Conservation (phyloP, 2,329 filamentous ascomycete species). For the Scedosporium apiospermum region DNA sequence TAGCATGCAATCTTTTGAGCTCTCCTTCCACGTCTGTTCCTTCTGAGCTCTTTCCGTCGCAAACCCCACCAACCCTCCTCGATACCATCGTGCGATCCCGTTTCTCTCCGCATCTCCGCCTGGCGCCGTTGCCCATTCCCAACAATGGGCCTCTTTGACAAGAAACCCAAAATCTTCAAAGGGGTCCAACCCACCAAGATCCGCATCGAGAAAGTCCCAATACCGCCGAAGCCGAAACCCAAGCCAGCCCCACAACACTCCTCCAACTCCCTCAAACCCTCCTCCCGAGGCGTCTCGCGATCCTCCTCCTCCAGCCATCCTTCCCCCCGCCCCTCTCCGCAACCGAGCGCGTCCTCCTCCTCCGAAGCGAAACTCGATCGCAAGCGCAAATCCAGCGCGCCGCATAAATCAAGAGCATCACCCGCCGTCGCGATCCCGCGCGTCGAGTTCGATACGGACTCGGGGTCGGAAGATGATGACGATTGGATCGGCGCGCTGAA, state of each 20-base stretch:
- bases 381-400: slow-evolving; percentile 36
- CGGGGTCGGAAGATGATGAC: slow-evolving; percentile 41
- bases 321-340: slow-evolving; percentile 25
- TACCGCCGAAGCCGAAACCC: slow-evolving; percentile 29
- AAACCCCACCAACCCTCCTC: neutral
- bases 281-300: slow-evolving; percentile 30
- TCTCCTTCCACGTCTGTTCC: neutral
- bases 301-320: slow-evolving; percentile 23
- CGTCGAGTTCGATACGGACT: slow-evolving; percentile 40
- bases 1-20: neutral
- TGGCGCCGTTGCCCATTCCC: neutral
- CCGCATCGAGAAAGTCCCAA: slow-evolving; percentile 41
- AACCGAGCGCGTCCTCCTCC: slow-evolving; percentile 5
- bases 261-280: slow-evolving; percentile 9
- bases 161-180: slow-evolving; percentile 4
- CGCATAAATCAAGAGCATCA: slow-evolving; percentile 15
- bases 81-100: neutral
- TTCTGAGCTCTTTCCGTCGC: neutral
- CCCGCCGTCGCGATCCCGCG: slow-evolving; percentile 33
- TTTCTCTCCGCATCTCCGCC: neutral
- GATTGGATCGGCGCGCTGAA: slow-evolving; percentile 37
- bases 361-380: slow-evolving; percentile 17
- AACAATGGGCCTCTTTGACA: slow-evolving; percentile 6
- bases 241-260: slow-evolving; percentile 22
- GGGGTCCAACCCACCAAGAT: slow-evolving; percentile 28